These are phyloP conservation scores for Jamesozyma spencerorum DNA, from an alignment of 805 yeast genomes.

Conservation along the genomic window DNA sequence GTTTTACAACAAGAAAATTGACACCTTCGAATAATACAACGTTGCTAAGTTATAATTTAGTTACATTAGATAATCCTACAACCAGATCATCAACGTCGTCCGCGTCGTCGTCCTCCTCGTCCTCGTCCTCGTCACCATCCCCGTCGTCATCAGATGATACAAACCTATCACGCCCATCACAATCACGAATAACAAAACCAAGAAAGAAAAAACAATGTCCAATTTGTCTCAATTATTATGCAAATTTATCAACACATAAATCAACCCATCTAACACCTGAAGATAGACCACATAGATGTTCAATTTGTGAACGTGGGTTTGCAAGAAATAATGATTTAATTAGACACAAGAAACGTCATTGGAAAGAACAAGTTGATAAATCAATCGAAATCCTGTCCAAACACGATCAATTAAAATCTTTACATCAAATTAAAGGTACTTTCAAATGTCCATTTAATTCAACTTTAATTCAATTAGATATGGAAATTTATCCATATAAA, in stretches of 20 bases:
- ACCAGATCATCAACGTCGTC: neutral
- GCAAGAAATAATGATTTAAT: slow-evolving; percentile 80
- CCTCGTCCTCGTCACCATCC: neutral
- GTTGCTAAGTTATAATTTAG: neutral
- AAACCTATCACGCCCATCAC: neutral
- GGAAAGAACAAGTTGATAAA: slow-evolving; percentile 42
- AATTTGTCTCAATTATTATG: slow-evolving; percentile 55
- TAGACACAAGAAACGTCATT: slow-evolving; percentile 78
- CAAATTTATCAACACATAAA: slow-evolving; percentile 76
- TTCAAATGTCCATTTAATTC: slow-evolving; percentile 68
- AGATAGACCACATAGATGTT: slow-evolving; percentile 69
- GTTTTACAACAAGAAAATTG: too few relatives aligned
- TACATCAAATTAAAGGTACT: slow-evolving; percentile 31
- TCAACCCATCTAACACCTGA: slow-evolving; percentile 67
- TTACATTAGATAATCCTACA: neutral
- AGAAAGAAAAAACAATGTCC: slow-evolving; percentile 67
- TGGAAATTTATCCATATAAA: slow-evolving; percentile 25
- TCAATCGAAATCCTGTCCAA: slow-evolving; percentile 1
- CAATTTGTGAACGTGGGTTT: slow-evolving; percentile 73
- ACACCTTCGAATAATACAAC: neutral
- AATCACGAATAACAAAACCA: slow-evolving; percentile 30
- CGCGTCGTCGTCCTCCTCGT: neutral
- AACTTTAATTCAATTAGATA: slow-evolving; percentile 23
- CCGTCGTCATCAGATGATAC: neutral
- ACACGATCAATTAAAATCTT: slow-evolving; percentile 20